Evolutionary conservation across 345 rosid species (phyloP).

Genomic region (Populus ilicifolia): DNA sequence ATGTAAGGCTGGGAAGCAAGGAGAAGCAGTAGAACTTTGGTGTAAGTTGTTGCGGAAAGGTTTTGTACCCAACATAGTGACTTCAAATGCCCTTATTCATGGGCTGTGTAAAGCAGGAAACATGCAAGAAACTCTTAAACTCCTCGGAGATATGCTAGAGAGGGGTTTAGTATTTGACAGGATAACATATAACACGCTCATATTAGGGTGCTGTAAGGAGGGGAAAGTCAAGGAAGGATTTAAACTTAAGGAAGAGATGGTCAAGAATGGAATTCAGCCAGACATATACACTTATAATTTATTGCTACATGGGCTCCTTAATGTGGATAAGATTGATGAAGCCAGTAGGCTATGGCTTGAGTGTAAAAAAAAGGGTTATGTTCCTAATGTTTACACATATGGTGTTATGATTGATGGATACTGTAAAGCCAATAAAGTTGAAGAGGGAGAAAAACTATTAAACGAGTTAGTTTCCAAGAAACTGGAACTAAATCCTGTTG

Average conservation of each 20-base stretch:
- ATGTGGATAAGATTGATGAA: constrained; percentile 52
- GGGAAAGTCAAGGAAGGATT: constrained; percentile 52
- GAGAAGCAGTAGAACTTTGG: constrained; percentile 62
- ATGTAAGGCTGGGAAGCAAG: constrained; percentile 51
- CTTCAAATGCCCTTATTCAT: constrained; percentile 75
- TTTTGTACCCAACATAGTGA: constrained; percentile 37
- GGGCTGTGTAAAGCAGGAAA: constrained; percentile 65
- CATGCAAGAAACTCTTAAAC: constrained; percentile 46
- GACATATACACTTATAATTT: constrained; percentile 58
- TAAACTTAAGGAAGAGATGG: constrained; percentile 62
- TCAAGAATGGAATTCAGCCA: constrained; percentile 52
- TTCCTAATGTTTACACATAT: constrained; percentile 53
- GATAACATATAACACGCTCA: constrained; percentile 56
- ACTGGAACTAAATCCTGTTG: constrained; percentile 46
- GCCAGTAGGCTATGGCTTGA: constrained; percentile 59
- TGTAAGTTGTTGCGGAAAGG: constrained; percentile 44
- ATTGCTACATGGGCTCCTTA: constrained; percentile 53
- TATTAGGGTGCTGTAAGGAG: constrained; percentile 49
- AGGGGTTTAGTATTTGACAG: constrained; percentile 51
- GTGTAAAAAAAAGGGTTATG: constrained; percentile 42
- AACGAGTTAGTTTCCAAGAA: constrained; percentile 43
- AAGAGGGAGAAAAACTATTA: constrained; percentile 60
- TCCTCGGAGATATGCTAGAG: constrained; percentile 49
- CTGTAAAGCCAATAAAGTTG: constrained; percentile 59
- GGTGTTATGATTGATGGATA: constrained; percentile 71